These are phyloP conservation scores for Pythium insidiosum DNA, from an alignment of 352 stramenopile species.

Conservation along the genomic window DNA sequence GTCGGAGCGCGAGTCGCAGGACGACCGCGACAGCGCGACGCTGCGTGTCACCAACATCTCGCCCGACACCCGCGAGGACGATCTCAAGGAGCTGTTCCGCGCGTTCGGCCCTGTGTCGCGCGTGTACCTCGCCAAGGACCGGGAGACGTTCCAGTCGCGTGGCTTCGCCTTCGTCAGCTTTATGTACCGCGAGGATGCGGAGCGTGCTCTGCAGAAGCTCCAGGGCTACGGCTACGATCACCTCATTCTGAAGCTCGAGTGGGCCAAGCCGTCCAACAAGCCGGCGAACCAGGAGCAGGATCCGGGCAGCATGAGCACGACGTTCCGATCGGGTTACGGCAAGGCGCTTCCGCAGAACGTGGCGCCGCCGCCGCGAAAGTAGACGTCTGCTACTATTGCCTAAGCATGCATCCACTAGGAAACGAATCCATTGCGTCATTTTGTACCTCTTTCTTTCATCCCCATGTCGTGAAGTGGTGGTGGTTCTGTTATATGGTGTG, in stretches of 20 bases:
- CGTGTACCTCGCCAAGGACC: constrained; percentile 98
- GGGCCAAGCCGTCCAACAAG: constrained; percentile 95
- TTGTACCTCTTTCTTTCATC: too few relatives aligned
- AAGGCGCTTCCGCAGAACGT: constrained; percentile 85
- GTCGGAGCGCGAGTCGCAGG: constrained; percentile 28
- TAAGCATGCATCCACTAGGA: too few relatives aligned
- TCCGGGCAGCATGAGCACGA: constrained; percentile 75
- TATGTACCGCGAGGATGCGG: constrained; percentile 93
- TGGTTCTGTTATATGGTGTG: too few relatives aligned
- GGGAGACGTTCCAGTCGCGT: constrained; percentile 95
- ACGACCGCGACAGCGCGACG: constrained; percentile 82
- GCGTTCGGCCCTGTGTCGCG: constrained; percentile 94
- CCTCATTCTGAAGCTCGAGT: constrained; percentile 99
- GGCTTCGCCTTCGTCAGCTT: constrained; percentile 99
- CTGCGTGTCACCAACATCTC: constrained; percentile 99
- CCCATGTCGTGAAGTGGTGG: too few relatives aligned
- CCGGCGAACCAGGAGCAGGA: constrained; percentile 50
- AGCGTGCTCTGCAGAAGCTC: constrained; percentile 95
- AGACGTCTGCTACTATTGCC: constrained; percentile 15
- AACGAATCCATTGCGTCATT: too few relatives aligned
- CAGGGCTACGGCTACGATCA: constrained; percentile 98
- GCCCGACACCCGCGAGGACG: constrained; percentile 96
- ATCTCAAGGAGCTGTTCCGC: constrained; percentile 98
- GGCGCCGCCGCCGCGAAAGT: constrained; percentile 72
- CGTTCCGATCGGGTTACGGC: constrained; percentile 84